These are phyloP conservation scores for Phytophthora podocarpi DNA, from an alignment of 352 stramenopile species.

Conservation along the genomic window DNA sequence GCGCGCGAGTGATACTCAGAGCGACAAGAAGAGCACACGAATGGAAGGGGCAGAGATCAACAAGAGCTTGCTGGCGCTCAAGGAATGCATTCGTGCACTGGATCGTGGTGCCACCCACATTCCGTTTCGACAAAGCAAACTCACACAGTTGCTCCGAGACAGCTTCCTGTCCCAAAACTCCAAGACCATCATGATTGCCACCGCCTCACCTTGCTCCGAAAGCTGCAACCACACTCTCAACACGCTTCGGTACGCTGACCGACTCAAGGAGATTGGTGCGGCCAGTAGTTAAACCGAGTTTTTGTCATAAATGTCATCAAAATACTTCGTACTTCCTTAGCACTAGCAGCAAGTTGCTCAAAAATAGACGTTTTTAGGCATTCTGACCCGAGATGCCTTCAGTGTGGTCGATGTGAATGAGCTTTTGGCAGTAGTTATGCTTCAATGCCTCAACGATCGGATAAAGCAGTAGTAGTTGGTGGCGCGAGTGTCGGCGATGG, in stretches of 20 bases:
- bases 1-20: slow-evolving; percentile 93
- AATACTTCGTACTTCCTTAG: no score
- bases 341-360: no score
- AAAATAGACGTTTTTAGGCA: no score
- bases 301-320: slow-evolving; percentile 3
- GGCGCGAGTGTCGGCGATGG: neutral
- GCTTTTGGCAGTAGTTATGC: slow-evolving; percentile 12
- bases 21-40: slow-evolving; percentile 87
- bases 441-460: slow-evolving; percentile 17
- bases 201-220: slow-evolving; percentile 92
- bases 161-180: slow-evolving; percentile 93
- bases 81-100: slow-evolving; percentile 97
- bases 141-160: slow-evolving; percentile 93
- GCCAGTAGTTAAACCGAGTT: neutral
- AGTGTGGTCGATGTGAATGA: no score
- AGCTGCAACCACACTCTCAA: slow-evolving; percentile 96
- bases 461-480: slow-evolving; percentile 13
- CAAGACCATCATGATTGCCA: slow-evolving; percentile 96
- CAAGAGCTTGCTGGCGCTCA: slow-evolving; percentile 96
- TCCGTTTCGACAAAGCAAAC: slow-evolving; percentile 95
- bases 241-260: slow-evolving; percentile 95
- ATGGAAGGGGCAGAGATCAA: slow-evolving; percentile 98
- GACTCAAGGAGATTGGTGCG: slow-evolving; percentile 91
- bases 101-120: slow-evolving; percentile 88
- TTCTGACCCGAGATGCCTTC: no score